Evolutionary conservation across 305 asterid genomes (phyloP).

Genomic region (Solanum hybrid): DNA sequence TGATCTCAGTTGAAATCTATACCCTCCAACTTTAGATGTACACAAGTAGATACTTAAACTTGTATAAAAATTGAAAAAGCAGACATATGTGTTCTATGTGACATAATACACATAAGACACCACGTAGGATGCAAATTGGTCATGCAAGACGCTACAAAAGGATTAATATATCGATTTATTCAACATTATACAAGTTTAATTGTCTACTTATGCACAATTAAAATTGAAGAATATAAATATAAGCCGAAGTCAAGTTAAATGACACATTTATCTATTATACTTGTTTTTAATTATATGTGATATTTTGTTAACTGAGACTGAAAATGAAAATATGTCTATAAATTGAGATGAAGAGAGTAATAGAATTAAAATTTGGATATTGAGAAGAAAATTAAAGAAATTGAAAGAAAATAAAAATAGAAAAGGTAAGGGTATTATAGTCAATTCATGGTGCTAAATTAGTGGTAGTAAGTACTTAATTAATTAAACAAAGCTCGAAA

Average conservation of each 20-base stretch:
- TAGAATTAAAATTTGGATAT: conserved; percentile 11
- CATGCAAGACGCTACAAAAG: neutral
- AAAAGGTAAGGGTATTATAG: conserved; percentile 12
- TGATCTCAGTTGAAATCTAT: too few relatives aligned
- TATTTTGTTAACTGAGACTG: neutral
- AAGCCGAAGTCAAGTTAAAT: too few relatives aligned
- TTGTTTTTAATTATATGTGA: neutral
- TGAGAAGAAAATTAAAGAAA: neutral
- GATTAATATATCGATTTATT: too few relatives aligned
- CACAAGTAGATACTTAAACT: too few relatives aligned
- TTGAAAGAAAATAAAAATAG: neutral
- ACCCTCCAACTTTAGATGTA: too few relatives aligned
- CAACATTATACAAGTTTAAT: neutral
- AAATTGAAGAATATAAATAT: too few relatives aligned
- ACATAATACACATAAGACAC: too few relatives aligned
- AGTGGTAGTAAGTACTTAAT: neutral
- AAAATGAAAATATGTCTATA: neutral
- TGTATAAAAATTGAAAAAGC: too few relatives aligned
- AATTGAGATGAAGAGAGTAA: neutral
- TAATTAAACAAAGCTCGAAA: conserved; percentile 4
- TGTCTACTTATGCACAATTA: neutral
- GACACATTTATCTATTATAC: too few relatives aligned
- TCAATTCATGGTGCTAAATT: neutral
- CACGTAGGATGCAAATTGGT: neutral
- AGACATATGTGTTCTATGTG: neutral